Evolutionary conservation across 768 basidiomycete genomes (phyloP), one percentile per base, ranked within the genome.

Genomic region (Tylopilus balloui): DNA sequence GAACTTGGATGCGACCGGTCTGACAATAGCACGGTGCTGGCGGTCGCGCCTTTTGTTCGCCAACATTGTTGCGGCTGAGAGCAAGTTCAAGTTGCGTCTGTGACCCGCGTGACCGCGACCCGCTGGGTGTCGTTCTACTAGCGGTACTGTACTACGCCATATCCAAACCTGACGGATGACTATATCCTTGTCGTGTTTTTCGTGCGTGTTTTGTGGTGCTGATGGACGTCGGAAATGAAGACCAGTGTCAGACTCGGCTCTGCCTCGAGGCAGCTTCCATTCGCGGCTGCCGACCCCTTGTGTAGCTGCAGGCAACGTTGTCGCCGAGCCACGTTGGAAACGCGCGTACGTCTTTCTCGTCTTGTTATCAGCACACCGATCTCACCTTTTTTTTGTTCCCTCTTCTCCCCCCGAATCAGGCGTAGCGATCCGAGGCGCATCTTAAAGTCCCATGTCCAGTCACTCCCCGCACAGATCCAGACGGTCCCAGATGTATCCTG

Each of bases 271-370:
- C 69, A 58, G 63, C 71, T 78, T 78, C 79, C 78, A 72, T 77
- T 78, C 73, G 65, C 63, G 78, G 66, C 64, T 67, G 68, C 52
- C 52, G 52, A 53, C 52, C 35, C 44, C 66, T 63, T 54, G 52
- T 47, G 40, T 41, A 54, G 52, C 56, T 62, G 66, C 70, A 68
- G 67, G 68, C 68, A 66, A 68, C 69, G 63, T 69, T 72, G 55
- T 58, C 60, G 55, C 57, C 55, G 54, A 48, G 61, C 71, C 81
- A 83, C 82, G 82, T 83, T 84, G 80, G 73, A 79, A 80, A 76
- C 81, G 78, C 75, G 79, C 77, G 75, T 63, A 66, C 59, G 52
- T 54, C 27, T 31, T 37, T 31, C 53, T 53, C 43, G 25, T 50
- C 50, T 59, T 39, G 55, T 65, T 59, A 64, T 66, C 62, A 62